phyloP scores from a whole-genome alignment of 2,329 filamentous ascomycete genomes.

The Pyrenochaeta sp. region DNA sequence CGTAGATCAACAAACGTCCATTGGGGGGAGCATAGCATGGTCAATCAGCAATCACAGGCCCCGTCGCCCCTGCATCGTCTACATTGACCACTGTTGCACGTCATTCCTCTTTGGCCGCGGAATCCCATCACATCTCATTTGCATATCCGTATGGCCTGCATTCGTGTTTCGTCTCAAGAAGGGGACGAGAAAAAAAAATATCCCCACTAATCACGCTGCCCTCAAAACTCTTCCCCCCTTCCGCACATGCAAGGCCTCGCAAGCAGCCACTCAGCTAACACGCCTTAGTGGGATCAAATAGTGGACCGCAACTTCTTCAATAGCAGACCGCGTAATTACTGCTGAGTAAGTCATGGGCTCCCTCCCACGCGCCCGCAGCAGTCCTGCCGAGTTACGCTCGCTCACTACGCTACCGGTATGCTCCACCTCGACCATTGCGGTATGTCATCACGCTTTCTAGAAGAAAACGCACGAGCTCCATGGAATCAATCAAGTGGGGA shows the following conservation, averaged over 20 bases:
- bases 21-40: too few relatives aligned
- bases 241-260: constrained; percentile 20
- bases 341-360: constrained; percentile 13
- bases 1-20: too few relatives aligned
- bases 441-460: constrained; percentile 29
- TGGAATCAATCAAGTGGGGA: constrained; percentile 20
- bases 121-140: constrained; percentile 13
- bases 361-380: background rate
- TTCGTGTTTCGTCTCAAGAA: constrained; percentile 24
- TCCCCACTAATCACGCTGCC: constrained; percentile 23
- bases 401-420: too few relatives aligned
- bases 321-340: constrained; percentile 12
- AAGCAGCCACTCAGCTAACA: constrained; percentile 6
- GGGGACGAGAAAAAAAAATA: too few relatives aligned
- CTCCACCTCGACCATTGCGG: constrained; percentile 15
- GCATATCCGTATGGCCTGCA: constrained; percentile 1
- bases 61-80: background rate
- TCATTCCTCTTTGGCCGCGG: constrained; percentile 17
- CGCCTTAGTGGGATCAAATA: background rate
- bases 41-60: background rate
- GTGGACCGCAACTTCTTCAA: constrained; percentile 13
- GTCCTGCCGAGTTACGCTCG: background rate
- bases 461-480: constrained; percentile 28
- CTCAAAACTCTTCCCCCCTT: constrained; percentile 23
- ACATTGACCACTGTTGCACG: constrained; percentile 4